Evolutionary conservation across 2,329 filamentous ascomycete genomes (phyloP).

Genomic region (Clonostachys solani): DNA sequence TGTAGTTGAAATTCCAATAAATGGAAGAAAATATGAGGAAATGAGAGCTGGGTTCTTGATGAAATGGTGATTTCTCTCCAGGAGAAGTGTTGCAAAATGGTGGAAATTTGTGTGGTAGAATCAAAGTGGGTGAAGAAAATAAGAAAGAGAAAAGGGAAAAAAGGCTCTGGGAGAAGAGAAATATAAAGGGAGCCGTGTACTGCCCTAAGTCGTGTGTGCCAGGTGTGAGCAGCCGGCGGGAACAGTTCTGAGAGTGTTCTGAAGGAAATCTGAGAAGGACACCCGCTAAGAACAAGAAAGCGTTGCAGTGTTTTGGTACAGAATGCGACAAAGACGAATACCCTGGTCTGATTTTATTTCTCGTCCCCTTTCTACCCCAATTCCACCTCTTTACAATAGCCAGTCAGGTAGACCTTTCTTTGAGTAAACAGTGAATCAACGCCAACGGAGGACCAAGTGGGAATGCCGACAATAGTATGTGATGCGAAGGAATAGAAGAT

Average conservation of each 20-base stretch:
- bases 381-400: no score
- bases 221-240: neutral
- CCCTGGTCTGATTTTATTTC: neutral
- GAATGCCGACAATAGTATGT: no score
- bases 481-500: no score
- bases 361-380: no score
- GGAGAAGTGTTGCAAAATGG: slow-evolving; percentile 1
- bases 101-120: neutral
- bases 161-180: neutral
- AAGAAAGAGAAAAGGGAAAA: slow-evolving; percentile 10
- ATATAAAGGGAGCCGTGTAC: slow-evolving; percentile 8
- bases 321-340: neutral
- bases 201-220: neutral
- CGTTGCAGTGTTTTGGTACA: neutral
- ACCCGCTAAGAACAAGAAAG: neutral
- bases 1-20: neutral
- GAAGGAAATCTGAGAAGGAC: slow-evolving; percentile 4
- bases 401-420: no score
- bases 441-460: no score
- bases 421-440: no score
- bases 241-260: slow-evolving; percentile 1
- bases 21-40: neutral
- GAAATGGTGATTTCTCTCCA: neutral
- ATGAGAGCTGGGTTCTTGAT: neutral
- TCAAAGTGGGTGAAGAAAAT: neutral